Evolutionary conservation across 371 early-diverging fungal species (phyloP).

Genomic region (Circinella minor): DNA sequence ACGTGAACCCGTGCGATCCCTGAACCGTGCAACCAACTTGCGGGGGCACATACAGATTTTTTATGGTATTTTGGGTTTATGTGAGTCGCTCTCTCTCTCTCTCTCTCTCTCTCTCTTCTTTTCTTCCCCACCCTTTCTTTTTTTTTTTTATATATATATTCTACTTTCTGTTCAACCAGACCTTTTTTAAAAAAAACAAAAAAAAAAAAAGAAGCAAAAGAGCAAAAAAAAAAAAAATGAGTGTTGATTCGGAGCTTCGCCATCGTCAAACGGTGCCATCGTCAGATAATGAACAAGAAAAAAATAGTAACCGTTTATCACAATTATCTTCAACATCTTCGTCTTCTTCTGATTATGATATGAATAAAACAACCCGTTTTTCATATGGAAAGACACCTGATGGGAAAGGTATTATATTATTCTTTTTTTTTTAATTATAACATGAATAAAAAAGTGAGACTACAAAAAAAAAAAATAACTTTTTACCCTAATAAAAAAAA

Average conservation of each 20-base stretch:
- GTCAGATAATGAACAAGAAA: slow-evolving; percentile 10
- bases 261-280: slow-evolving; percentile 17
- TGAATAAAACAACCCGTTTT: slow-evolving; percentile 37
- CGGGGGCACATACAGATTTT: background rate
- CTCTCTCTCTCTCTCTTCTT: background rate
- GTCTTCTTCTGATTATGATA: slow-evolving; percentile 22
- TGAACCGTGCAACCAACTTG: background rate
- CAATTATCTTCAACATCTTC: slow-evolving; percentile 13
- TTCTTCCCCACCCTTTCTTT: background rate
- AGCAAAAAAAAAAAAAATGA: background rate
- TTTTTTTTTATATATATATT: too few species aligned
- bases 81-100: too few species aligned
- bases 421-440: too few species aligned
- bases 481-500: background rate
- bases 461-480: too few species aligned
- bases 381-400: slow-evolving; percentile 66
- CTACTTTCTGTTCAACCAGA: slow-evolving; percentile 12
- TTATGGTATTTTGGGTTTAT: background rate
- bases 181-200: background rate
- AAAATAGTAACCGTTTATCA: slow-evolving; percentile 20
- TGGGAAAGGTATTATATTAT: slow-evolving; percentile 44
- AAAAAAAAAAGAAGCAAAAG: background rate
- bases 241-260: slow-evolving; percentile 34
- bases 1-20: background rate
- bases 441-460: too few species aligned